Evolutionary conservation across 225 moss, liverwort and hornwort genomes (phyloP), one percentile per base, ranked within the genome.

Genomic region (Polytrichum formosum): DNA sequence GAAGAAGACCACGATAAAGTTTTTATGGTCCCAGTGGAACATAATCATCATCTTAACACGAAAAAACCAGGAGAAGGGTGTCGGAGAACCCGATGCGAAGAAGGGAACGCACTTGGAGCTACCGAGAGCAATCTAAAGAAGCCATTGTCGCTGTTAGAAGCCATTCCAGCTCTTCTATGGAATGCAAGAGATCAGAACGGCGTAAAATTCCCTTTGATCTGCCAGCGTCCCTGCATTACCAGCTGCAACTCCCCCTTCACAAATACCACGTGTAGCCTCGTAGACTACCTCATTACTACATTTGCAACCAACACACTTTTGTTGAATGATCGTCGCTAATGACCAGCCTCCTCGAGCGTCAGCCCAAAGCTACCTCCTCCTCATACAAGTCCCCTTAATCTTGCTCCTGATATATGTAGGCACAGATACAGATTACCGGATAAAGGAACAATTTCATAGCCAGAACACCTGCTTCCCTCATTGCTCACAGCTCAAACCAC

Each of bases 121-220:
- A 76, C 80, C 19, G 88, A 58, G 29, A 88, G 84, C 81, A 88
- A 68, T 73, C 84, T 84, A 77, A 88, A 88, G 68, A 80, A 79
- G 75, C 73, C 23, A 26, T 35, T 73, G 30, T 88, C 88, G 77
- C 79, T 79, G 73, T 82, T 88, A 56, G 77, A 79, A 66, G 84
- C 84, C 82, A 82, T 87, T 72, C 77, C 78, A 73, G 77, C 80
- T 81, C 66, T 35, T 62, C 73, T 70, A 77, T 62, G 54, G 66
- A 66, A 4, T 67, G 53, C 75, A 61, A 53, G 65, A 64, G 62
- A 70, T 55, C 70, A 35, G 67, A 70, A 73, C 18, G 70, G 72
- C 73, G 73, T 54, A 65, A 27, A 59, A 60, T 76, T 29, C 67
- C 72, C 75, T 70, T 64, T 72, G 71, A 71, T 80, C 76, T 55